Conservation (phyloP, 2,329 filamentous ascomycete species). For the Xylariaceae sp. region DNA sequence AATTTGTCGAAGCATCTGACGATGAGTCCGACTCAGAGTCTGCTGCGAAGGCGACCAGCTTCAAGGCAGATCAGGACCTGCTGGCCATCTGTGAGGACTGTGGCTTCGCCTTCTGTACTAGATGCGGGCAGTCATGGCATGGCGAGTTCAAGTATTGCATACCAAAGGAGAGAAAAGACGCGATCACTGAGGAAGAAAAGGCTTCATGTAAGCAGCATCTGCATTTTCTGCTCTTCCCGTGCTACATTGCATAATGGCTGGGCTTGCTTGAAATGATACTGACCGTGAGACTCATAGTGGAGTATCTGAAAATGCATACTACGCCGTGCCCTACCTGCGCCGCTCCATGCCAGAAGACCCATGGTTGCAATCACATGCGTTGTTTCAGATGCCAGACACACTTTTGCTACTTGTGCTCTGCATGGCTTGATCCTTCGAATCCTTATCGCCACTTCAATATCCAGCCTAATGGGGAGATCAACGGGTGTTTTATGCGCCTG, state of each 20-base stretch:
- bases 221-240: too few relatives aligned
- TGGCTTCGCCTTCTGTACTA: conserved; percentile 75
- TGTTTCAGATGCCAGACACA: conserved; percentile 85
- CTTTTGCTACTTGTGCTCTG: conserved; percentile 89
- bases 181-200: conserved; percentile 77
- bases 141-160: conserved; percentile 70
- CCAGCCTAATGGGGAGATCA: conserved; percentile 40
- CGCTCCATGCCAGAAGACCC: conserved; percentile 78
- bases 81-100: conserved; percentile 85
- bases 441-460: conserved; percentile 87
- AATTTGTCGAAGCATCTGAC: conserved; percentile 50
- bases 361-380: conserved; percentile 95
- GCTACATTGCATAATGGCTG: too few relatives aligned
- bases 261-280: too few relatives aligned
- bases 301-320: conserved; percentile 75
- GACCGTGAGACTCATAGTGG: too few relatives aligned
- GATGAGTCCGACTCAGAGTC: conserved; percentile 42
- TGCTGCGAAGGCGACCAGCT: conserved; percentile 27
- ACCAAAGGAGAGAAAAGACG: conserved; percentile 56
- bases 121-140: conserved; percentile 75
- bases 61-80: conserved; percentile 41
- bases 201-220: too few relatives aligned
- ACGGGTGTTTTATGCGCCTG: conserved; percentile 72
- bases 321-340: conserved; percentile 84
- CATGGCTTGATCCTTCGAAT: conserved; percentile 74